A percentile compares a stretch with the other conserved stretches of the same genome.
phyloP scores from a whole-genome alignment of 257 asterid genomes.

The Paulownia fortunei region DNA sequence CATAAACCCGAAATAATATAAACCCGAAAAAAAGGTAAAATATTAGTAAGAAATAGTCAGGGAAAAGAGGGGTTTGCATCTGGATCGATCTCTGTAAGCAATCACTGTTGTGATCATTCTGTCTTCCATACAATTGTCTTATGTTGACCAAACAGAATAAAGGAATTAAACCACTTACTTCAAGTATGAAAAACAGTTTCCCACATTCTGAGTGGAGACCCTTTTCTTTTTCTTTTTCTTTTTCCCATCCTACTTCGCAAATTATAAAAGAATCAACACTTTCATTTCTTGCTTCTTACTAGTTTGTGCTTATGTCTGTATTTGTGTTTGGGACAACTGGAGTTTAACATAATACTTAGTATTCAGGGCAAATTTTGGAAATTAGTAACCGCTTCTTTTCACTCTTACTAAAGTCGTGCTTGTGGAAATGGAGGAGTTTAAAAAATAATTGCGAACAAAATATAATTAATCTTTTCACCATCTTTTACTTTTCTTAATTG shows the following conservation, averaged over 20 bases:
- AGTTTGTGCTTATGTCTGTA: too few relatives aligned
- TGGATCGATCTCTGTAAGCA: conserved; percentile 27
- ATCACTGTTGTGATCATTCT: conserved; percentile 42
- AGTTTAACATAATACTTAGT: too few relatives aligned
- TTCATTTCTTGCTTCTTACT: too few relatives aligned
- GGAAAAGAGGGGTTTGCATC: neutral
- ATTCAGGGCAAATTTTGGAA: too few relatives aligned
- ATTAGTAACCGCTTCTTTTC: too few relatives aligned
- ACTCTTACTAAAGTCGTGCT: too few relatives aligned
- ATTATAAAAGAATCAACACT: too few relatives aligned
- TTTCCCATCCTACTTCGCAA: neutral
- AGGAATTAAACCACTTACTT: conserved; percentile 28
- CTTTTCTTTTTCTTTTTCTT: neutral
- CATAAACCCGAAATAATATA: too few relatives aligned
- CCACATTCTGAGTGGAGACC: neutral
- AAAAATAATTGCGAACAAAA: too few relatives aligned
- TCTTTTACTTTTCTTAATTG: too few relatives aligned
- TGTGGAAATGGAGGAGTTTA: too few relatives aligned
- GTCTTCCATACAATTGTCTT: conserved; percentile 42
- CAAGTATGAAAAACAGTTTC: conserved; percentile 22
- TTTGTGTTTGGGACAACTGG: too few relatives aligned
- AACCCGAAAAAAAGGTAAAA: neutral
- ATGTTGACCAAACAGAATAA: conserved; percentile 43
- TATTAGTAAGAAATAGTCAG: neutral
- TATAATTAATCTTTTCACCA: neutral